phyloP scores from a whole-genome alignment of 2,329 filamentous ascomycete genomes.

The Bisporella sp. region DNA sequence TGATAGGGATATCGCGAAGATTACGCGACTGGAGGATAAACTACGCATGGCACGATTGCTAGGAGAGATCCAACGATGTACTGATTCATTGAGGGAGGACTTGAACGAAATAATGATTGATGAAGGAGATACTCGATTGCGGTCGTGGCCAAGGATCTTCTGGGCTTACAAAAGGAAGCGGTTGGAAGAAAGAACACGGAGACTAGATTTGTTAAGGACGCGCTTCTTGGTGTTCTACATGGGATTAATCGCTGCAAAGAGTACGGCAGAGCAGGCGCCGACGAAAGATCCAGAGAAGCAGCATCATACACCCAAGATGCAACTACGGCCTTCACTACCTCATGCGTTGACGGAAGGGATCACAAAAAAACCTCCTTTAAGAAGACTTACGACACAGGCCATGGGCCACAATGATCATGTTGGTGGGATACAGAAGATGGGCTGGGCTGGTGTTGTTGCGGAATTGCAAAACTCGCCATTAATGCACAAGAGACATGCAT shows the following conservation, averaged over 20 bases:
- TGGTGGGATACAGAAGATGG: slow-evolving; percentile 40
- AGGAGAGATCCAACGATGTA: slow-evolving; percentile 53
- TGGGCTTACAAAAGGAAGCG: slow-evolving; percentile 49
- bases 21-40: slow-evolving; percentile 55
- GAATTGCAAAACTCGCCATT: slow-evolving; percentile 55
- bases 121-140: slow-evolving; percentile 39
- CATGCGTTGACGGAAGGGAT: slow-evolving; percentile 23
- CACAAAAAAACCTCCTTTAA: slow-evolving; percentile 33
- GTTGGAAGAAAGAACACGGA: slow-evolving; percentile 50
- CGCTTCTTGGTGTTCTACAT: slow-evolving; percentile 59
- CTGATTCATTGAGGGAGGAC: slow-evolving; percentile 55
- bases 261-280: slow-evolving; percentile 12
- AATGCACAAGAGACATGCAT: slow-evolving; percentile 56
- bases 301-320: slow-evolving; percentile 13
- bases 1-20: slow-evolving; percentile 50
- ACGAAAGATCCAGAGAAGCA: slow-evolving; percentile 20
- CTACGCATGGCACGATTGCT: slow-evolving; percentile 49
- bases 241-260: slow-evolving; percentile 44
- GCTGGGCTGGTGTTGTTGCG: slow-evolving; percentile 57
- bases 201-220: slow-evolving; percentile 56
- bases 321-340: slow-evolving; percentile 15
- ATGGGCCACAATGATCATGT: slow-evolving; percentile 45
- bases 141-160: slow-evolving; percentile 43
- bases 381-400: slow-evolving; percentile 46
- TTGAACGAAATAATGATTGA: slow-evolving; percentile 44